Percentiles rank a stretch among this genome's conserved stretches.
Conservation (phyloP, 352 stramenopile genomes). For the Globisporangium abappressorium region DNA sequence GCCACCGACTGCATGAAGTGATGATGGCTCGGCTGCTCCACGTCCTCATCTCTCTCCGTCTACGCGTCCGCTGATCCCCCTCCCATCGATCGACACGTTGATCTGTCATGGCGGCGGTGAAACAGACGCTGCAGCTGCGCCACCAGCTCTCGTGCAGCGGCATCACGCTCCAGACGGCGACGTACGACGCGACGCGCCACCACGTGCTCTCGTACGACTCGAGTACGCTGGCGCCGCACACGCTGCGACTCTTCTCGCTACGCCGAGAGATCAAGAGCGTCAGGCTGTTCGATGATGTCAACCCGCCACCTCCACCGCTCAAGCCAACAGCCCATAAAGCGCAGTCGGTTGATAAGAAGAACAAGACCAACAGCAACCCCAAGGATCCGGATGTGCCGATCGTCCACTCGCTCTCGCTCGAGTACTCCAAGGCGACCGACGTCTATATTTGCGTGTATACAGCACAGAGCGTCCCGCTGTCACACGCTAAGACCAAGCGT, state of each 20-base stretch:
- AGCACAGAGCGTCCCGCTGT: slow-evolving; percentile 13
- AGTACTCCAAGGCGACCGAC: slow-evolving; percentile 43
- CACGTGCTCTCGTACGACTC: slow-evolving; percentile 69
- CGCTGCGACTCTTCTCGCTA: slow-evolving; percentile 68
- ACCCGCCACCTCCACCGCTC: slow-evolving; percentile 10
- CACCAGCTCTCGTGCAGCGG: slow-evolving; percentile 67
- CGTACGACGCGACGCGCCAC: slow-evolving; percentile 68
- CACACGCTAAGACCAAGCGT: slow-evolving; percentile 10
- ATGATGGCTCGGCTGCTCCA: background rate
- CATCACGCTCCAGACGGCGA: slow-evolving; percentile 42
- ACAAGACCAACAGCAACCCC: slow-evolving; percentile 8
- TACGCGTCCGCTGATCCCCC: background rate
- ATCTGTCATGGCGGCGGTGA: slow-evolving; percentile 22
- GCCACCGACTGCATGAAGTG: background rate
- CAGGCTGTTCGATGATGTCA: slow-evolving; percentile 39
- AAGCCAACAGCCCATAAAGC: background rate
- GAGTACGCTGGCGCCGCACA: slow-evolving; percentile 37
- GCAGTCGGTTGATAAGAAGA: background rate
- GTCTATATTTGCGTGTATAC: slow-evolving; percentile 68
- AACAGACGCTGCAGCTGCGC: slow-evolving; percentile 68
- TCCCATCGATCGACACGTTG: background rate
- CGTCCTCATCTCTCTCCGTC: background rate
- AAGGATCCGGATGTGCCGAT: slow-evolving; percentile 15
- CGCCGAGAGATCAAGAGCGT: slow-evolving; percentile 62
- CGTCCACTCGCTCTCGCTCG: slow-evolving; percentile 30